Base-by-base conservation (phyloP, 257 asterid genomes). In the Prunella vulgaris region DNA sequence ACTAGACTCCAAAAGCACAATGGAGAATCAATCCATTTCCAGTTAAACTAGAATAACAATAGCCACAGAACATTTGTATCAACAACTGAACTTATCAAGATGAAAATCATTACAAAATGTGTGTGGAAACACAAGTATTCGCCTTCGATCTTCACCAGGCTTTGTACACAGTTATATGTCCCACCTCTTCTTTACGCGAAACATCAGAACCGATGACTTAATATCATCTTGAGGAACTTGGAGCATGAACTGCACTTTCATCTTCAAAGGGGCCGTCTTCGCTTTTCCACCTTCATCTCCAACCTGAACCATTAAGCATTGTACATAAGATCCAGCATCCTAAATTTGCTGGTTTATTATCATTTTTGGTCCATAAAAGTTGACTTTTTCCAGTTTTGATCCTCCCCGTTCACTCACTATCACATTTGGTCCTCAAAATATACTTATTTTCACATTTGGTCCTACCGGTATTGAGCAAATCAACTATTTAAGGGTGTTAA, bases 141-240 rank as follows among this genome's bases (percentile, higher is more conserved):
- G 7, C 10, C 44, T 17, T 51, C 57, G 25, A 17, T 9, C 27
- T 21, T 35, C 22, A 15, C 69, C 59, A 25, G 1, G 18, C 18
- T 20, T 22, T 60, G 32, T 61, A 59, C 66, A 54, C 2, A 37
- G 60, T 79, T 79, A 88, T 63, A 93, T 76, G 77, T 93, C 99
- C 96, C 97, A 93, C 74, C 97, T 86, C 91, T 90, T 90, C 81
- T 93, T 93, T 52, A 87, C 89, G 1, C 96, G 91, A 77, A 93
- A 93, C 96, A 90, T 87, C 71, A 93, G 53, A 28, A 85, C 84
- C 10, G 97, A 86, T 7, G 95, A 78, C 68, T 79, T 80, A 10
- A 93, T 59, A 63, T 93, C 88, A 60, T 86, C 96, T 81, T 87
- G 99, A 27, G 97, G 99, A 63, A 93, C 96, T 84, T 93, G 97